These are phyloP conservation scores for Candida pseudoglaebosa DNA, from an alignment of 805 yeast genomes.

Conservation along the genomic window DNA sequence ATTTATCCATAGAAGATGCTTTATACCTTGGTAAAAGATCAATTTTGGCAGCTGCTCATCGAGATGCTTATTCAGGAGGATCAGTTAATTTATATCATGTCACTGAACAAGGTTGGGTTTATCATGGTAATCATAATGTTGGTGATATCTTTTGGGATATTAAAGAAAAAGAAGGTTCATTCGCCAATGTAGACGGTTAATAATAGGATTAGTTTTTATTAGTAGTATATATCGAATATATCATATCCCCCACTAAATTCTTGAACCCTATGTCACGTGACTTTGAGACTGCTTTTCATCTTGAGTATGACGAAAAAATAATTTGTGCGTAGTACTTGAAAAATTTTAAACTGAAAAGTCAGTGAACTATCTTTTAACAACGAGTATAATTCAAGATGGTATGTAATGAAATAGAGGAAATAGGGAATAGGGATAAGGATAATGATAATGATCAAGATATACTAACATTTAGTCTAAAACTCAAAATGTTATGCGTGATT, in stretches of 20 bases:
- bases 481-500: slow-evolving; percentile 97
- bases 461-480: slow-evolving; percentile 35
- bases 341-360: slow-evolving; percentile 1
- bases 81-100: slow-evolving; percentile 91
- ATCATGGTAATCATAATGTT: slow-evolving; percentile 92
- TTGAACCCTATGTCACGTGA: neutral
- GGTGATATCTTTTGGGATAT: slow-evolving; percentile 89
- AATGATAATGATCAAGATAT: neutral
- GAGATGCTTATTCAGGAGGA: slow-evolving; percentile 98
- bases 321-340: slow-evolving; percentile 2
- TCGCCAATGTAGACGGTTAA: slow-evolving; percentile 68
- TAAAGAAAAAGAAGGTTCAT: slow-evolving; percentile 83
- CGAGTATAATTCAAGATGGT: slow-evolving; percentile 5
- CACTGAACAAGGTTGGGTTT: slow-evolving; percentile 90
- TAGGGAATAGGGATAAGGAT: neutral
- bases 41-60: slow-evolving; percentile 94
- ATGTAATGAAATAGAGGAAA: slow-evolving; percentile 1
- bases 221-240: neutral
- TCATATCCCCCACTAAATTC: slow-evolving; percentile 5
- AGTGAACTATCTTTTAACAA: neutral
- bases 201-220: neutral
- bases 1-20: slow-evolving; percentile 88
- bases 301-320: neutral
- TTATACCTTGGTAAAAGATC: slow-evolving; percentile 91
- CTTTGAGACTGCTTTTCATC: neutral